Conservation (phyloP, 352 stramenopile species). For the Phytophthora pini region DNA sequence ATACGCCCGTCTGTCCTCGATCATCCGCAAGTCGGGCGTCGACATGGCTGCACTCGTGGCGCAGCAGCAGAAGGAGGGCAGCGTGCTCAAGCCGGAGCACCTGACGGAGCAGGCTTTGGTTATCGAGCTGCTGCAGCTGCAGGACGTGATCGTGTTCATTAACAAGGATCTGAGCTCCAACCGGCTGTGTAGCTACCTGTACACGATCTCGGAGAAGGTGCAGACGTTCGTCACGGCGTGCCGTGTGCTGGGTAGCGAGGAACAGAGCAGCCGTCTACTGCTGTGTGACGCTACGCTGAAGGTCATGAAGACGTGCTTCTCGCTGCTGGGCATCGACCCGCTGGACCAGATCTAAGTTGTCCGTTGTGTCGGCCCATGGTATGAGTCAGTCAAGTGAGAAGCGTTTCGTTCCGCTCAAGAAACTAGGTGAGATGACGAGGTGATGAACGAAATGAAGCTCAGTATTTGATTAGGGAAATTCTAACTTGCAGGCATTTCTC, state of each 20-base stretch:
- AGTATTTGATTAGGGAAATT: slow-evolving; percentile 49
- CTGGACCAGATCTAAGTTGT: slow-evolving; percentile 94
- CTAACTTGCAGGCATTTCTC: slow-evolving; percentile 39
- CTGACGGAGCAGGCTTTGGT: slow-evolving; percentile 92
- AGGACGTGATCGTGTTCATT: slow-evolving; percentile 95
- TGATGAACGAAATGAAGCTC: slow-evolving; percentile 41
- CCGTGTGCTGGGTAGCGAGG: slow-evolving; percentile 94
- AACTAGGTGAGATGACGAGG: slow-evolving; percentile 16
- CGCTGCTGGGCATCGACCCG: slow-evolving; percentile 93
- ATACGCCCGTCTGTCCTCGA: slow-evolving; percentile 97
- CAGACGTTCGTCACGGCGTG: slow-evolving; percentile 99
- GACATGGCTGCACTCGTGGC: slow-evolving; percentile 77
- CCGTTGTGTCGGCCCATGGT: not conserved
- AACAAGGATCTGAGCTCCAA: slow-evolving; percentile 97
- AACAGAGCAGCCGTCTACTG: slow-evolving; percentile 97
- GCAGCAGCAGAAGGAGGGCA: slow-evolving; percentile 47
- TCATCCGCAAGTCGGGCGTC: slow-evolving; percentile 95
- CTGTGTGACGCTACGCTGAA: slow-evolving; percentile 96
- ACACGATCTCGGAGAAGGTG: slow-evolving; percentile 96
- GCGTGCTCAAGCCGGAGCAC: slow-evolving; percentile 75
- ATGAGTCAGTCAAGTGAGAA: slow-evolving; percentile 16
- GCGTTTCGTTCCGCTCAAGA: slow-evolving; percentile 16
- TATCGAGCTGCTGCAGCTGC: slow-evolving; percentile 96
- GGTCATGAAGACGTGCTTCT: slow-evolving; percentile 95
- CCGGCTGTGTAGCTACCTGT: slow-evolving; percentile 98